These are phyloP conservation scores for Phytophthora gonapodyides DNA, from an alignment of 352 stramenopile species.

Conservation along the genomic window DNA sequence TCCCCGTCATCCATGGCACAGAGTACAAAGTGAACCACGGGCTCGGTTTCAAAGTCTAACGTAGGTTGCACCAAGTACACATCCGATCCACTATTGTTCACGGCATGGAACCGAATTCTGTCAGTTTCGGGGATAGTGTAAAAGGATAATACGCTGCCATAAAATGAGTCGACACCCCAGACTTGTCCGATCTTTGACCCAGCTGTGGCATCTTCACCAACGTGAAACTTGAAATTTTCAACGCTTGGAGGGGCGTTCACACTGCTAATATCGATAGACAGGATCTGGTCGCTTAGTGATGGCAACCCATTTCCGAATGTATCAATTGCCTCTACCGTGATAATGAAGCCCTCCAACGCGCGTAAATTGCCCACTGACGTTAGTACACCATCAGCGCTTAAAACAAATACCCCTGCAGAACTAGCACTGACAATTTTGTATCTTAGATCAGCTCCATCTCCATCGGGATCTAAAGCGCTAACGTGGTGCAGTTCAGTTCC, in stretches of 20 bases:
- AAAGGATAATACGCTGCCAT: conserved; percentile 49
- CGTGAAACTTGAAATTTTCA: conserved; percentile 22
- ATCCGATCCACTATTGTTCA: conserved; percentile 31
- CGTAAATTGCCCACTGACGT: conserved; percentile 3
- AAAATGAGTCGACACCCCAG: conserved; percentile 36
- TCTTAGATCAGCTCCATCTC: conserved; percentile 5
- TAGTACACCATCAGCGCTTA: conserved; percentile 14
- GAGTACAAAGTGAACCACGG: conserved; percentile 36
- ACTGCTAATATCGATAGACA: conserved; percentile 26
- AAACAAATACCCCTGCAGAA: conserved; percentile 2
- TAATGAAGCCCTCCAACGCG: conserved; percentile 17
- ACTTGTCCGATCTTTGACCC: conserved; percentile 44
- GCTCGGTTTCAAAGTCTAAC: conserved; percentile 48
- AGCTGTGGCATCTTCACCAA: conserved; percentile 19
- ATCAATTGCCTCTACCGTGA: conserved; percentile 26
- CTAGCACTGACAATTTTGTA: conserved; percentile 21
- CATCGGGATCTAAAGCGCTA: conserved; percentile 27
- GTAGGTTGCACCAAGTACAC: conserved; percentile 35
- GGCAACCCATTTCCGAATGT: conserved; percentile 17
- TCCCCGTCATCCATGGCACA: conserved; percentile 60
- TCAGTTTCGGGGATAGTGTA: conserved; percentile 35
- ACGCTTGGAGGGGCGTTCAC: conserved; percentile 28
- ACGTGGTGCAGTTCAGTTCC: conserved; percentile 17
- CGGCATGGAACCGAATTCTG: conserved; percentile 33
- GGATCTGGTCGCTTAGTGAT: conserved; percentile 13